These are phyloP conservation scores for Colletotrichum sansevieriae DNA, from an alignment of 2,329 filamentous ascomycete genomes.

Conservation along the genomic window DNA sequence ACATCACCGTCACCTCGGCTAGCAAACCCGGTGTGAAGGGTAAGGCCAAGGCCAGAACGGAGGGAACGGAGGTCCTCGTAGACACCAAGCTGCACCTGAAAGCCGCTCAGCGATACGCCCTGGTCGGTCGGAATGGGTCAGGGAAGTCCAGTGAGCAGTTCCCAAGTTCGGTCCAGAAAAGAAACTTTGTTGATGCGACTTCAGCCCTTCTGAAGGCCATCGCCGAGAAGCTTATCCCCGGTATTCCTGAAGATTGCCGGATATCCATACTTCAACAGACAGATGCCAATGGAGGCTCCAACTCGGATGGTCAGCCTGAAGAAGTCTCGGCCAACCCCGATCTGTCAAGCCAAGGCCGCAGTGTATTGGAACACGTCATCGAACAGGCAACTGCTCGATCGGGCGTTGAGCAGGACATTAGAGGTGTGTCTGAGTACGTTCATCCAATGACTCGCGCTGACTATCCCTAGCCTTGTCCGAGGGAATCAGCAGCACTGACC, in stretches of 20 bases:
- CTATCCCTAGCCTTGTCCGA: slow-evolving; percentile 65
- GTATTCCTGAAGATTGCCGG: slow-evolving; percentile 74
- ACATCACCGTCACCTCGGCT: slow-evolving; percentile 71
- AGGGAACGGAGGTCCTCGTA: slow-evolving; percentile 75
- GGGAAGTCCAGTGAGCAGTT: slow-evolving; percentile 79
- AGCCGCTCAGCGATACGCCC: slow-evolving; percentile 79
- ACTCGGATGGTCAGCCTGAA: slow-evolving; percentile 42
- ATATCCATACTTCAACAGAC: slow-evolving; percentile 80
- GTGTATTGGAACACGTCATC: slow-evolving; percentile 77
- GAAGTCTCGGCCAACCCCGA: slow-evolving; percentile 26
- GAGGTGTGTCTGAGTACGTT: slow-evolving; percentile 54
- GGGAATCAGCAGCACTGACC: slow-evolving; percentile 71
- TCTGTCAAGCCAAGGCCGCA: slow-evolving; percentile 42
- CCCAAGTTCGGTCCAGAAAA: neutral
- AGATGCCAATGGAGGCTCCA: slow-evolving; percentile 50
- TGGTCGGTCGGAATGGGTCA: slow-evolving; percentile 84
- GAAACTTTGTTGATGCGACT: neutral
- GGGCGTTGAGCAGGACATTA: slow-evolving; percentile 71
- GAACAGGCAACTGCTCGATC: slow-evolving; percentile 69
- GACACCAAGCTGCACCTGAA: slow-evolving; percentile 80
- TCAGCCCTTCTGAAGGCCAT: slow-evolving; percentile 79
- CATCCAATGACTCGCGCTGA: neutral
- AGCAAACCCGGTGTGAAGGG: slow-evolving; percentile 61
- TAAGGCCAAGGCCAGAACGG: slow-evolving; percentile 60
- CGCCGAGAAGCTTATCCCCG: slow-evolving; percentile 82